Conservation (phyloP, 1,284 basidiomycete species). For the Malassezia sympodialis region DNA sequence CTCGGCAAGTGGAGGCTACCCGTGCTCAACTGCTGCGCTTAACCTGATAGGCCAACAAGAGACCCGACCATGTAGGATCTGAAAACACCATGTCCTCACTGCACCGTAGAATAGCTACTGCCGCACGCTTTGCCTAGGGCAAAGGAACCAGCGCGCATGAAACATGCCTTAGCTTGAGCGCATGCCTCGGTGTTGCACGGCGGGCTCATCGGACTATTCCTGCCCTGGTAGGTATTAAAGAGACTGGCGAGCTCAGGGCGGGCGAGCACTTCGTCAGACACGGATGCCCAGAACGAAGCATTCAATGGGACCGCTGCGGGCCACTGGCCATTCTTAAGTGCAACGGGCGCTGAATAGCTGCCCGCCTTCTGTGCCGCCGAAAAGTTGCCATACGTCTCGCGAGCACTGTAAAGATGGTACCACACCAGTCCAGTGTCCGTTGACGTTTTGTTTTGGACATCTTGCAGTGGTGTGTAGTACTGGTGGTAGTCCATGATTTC, state of each 20-base stretch:
- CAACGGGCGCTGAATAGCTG: background rate
- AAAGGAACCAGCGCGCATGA: conserved; percentile 61
- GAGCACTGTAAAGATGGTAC: conserved; percentile 62
- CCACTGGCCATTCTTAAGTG: conserved; percentile 51
- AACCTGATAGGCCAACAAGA: too few relatives aligned
- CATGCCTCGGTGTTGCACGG: conserved; percentile 57
- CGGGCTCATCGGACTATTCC: conserved; percentile 54
- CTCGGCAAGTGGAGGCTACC: background rate
- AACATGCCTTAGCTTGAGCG: conserved; percentile 62
- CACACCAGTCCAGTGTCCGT: conserved; percentile 58
- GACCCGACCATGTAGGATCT: too few relatives aligned
- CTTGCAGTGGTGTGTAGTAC: conserved; percentile 31
- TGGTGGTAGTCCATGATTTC: conserved; percentile 40
- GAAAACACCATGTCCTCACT: background rate
- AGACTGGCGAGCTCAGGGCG: conserved; percentile 58
- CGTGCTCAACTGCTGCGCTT: background rate
- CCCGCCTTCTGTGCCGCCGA: background rate
- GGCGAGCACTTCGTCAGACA: conserved; percentile 63
- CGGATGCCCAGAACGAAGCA: conserved; percentile 69
- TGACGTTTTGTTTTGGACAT: conserved; percentile 51
- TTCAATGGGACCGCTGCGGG: conserved; percentile 61
- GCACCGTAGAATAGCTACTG: conserved; percentile 51
- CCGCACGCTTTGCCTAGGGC: conserved; percentile 51
- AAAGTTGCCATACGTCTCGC: conserved; percentile 59
- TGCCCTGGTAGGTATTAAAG: conserved; percentile 64